phyloP scores from a whole-genome alignment of 345 rosid genomes.

The Corchorus olitorius region DNA sequence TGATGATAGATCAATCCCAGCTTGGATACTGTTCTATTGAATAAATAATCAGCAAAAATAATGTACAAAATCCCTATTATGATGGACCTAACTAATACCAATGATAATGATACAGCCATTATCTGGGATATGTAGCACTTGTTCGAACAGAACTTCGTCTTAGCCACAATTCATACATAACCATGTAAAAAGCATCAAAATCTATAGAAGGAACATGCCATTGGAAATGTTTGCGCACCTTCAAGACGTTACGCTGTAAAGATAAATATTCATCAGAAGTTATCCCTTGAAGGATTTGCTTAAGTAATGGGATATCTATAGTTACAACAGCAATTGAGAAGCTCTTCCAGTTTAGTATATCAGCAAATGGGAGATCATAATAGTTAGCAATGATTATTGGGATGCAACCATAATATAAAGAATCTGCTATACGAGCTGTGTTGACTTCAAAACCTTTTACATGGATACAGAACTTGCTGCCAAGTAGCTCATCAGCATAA shows the following conservation, averaged over 20 bases:
- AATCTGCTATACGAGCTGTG: conserved; percentile 60
- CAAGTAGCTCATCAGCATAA: conserved; percentile 48
- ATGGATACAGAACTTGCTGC: conserved; percentile 68
- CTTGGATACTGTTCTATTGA: neutral
- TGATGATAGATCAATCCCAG: neutral
- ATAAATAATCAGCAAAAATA: neutral
- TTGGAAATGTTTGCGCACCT: conserved; percentile 57
- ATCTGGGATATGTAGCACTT: neutral
- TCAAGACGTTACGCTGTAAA: conserved; percentile 41
- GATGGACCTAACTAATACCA: too few species aligned
- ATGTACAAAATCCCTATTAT: neutral
- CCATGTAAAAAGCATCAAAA: conserved; percentile 55
- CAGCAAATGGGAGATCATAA: conserved; percentile 57
- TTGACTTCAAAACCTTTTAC: conserved; percentile 72
- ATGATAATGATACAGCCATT: neutral
- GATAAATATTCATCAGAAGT: conserved; percentile 27
- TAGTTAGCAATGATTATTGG: conserved; percentile 61
- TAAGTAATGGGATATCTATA: conserved; percentile 53
- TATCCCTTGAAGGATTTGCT: conserved; percentile 42
- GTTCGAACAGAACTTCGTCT: conserved; percentile 37
- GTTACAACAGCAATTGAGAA: conserved; percentile 49
- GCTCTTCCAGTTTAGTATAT: conserved; percentile 54
- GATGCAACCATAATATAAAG: conserved; percentile 52
- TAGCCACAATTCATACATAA: conserved; percentile 62
- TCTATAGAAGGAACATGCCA: conserved; percentile 48